Base-by-base conservation (phyloP, 2,329 filamentous ascomycete genomes). In the Verticillium albo-atrum region DNA sequence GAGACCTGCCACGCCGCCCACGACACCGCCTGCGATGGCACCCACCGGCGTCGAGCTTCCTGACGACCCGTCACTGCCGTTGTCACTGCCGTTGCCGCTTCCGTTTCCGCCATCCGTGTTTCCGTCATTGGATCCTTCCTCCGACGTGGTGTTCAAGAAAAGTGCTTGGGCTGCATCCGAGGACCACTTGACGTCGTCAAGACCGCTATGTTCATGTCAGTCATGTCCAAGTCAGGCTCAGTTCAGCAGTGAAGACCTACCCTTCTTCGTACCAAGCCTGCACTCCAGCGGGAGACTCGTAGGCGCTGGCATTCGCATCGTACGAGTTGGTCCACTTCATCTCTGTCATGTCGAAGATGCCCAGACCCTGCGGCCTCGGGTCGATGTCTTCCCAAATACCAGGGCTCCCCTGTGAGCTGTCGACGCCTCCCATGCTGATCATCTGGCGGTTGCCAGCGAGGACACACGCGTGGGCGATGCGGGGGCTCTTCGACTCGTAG, bases 1-100 rank as follows among this genome's bases (percentile, higher is more conserved):
- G 23, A 82, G 63, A 15, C 65, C 72, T 0, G 67, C 74, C 3
- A 79, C 72, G 14, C 79, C 79, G n/a, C 78, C 79, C 10, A 81
- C 76, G 3, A 73, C 71, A 27, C 79, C 79, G 12, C 79, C 79
- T 7, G 70, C 77, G 51, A 82, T 81, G 17, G 78, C 72, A 5
- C 76, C 79, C 12, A 75, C 66, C 56, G 71, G 70, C 6, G 70
- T 66, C n/a, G 63, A 65, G 25, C 61, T 61, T n/a, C 62, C 61
- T 15, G 61, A 74, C 66, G 64, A 67, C 63, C 23, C 69, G 61
- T 60, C 71, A 66, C 62, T 69, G 66, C 54, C 66, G 65, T 17
- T 37, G n/a, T n/a, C n/a, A n/a, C n/a, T n/a, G n/a, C n/a, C n/a
- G 42, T 50, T 23, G 10, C 9, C 42, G 3, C 4, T 23, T 20